phyloP scores from a whole-genome alignment of 108 stramenopile species.

The Schizochytrium sp. region DNA sequence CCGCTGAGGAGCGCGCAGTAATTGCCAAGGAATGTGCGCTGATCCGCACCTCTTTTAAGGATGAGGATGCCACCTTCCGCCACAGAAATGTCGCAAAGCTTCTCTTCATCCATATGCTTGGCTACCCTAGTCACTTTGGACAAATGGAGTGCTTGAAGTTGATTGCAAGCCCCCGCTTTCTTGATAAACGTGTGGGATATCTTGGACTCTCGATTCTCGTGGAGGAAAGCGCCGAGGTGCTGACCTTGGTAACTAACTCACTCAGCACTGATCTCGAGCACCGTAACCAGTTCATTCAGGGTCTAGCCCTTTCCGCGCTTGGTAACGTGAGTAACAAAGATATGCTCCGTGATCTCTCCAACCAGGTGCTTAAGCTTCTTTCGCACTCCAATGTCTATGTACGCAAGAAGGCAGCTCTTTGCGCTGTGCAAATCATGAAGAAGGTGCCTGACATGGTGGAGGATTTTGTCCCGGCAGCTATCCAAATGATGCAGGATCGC shows the following conservation, averaged over 20 bases:
- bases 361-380: conserved; percentile 94
- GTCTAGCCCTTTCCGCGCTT: conserved; percentile 94
- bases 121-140: conserved; percentile 99
- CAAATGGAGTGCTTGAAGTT: conserved; percentile 99
- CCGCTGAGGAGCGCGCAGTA: conserved; percentile 97
- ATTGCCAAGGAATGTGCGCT: conserved; percentile 98
- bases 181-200: conserved; percentile 96
- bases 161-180: conserved; percentile 95
- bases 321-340: conserved; percentile 96
- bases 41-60: conserved; percentile 98
- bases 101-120: conserved; percentile 99
- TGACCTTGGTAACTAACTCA: conserved; percentile 86
- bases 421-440: conserved; percentile 83
- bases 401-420: conserved; percentile 96
- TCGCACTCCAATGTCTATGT: conserved; percentile 84
- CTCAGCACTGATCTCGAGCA: conserved; percentile 28
- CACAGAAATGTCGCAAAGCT: conserved; percentile 99
- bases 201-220: conserved; percentile 81
- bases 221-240: conserved; percentile 95
- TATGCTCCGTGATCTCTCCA: conserved; percentile 93
- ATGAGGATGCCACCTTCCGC: conserved; percentile 88
- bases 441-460: conserved; percentile 93
- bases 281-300: conserved; percentile 88
- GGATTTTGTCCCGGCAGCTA: conserved; percentile 91
- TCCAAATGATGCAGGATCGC: conserved; percentile 89